These are phyloP conservation scores for Rosa hybrid DNA, from an alignment of 331 rosid genomes.

Conservation along the genomic window DNA sequence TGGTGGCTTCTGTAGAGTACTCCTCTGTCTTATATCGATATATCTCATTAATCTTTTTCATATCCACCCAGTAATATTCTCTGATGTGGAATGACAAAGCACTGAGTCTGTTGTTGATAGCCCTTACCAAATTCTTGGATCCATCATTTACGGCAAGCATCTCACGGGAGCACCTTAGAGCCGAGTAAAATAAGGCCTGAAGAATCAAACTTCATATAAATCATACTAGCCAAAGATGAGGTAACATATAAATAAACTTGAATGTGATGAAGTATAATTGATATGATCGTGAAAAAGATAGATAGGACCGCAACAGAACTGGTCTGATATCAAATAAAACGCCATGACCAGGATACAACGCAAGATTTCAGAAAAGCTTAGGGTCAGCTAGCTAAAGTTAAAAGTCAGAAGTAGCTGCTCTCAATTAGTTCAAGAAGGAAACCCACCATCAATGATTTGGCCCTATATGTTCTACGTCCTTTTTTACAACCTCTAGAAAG, in stretches of 20 bases:
- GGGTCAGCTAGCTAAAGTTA: neutral
- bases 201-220: conserved; percentile 25
- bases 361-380: neutral
- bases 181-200: conserved; percentile 93
- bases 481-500: neutral
- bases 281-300: neutral
- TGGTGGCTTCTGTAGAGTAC: conserved; percentile 82
- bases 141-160: conserved; percentile 64
- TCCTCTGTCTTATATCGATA: conserved; percentile 97
- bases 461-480: neutral
- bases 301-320: neutral
- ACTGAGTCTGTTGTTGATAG: conserved; percentile 84
- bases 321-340: neutral
- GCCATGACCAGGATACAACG: neutral
- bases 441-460: neutral
- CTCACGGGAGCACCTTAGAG: conserved; percentile 86
- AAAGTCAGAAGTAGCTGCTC: neutral
- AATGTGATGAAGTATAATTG: neutral
- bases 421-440: conserved; percentile 5
- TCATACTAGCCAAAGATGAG: conserved; percentile 22
- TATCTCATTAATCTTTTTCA: conserved; percentile 86
- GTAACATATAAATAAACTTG: neutral
- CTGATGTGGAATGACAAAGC: conserved; percentile 89
- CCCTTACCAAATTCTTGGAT: conserved; percentile 65
- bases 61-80: conserved; percentile 95